Conservation (phyloP, 2,329 filamentous ascomycete genomes). For the Colletotrichum aenigma region DNA sequence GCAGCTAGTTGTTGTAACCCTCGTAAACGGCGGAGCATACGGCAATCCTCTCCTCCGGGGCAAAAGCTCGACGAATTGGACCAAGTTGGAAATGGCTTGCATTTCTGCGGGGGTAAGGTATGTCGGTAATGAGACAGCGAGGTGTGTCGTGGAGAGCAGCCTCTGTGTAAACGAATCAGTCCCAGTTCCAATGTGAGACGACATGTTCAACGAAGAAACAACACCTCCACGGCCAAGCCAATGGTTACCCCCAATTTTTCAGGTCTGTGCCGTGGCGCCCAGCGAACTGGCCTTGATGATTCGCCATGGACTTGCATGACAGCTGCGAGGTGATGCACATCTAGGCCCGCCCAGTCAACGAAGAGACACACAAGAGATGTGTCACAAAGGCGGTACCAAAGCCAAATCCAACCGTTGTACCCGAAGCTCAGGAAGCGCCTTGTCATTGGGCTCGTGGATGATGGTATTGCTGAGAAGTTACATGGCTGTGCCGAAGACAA, state of each 20-base stretch:
- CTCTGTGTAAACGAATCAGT: neutral
- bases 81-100: neutral
- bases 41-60: neutral
- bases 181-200: neutral
- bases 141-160: neutral
- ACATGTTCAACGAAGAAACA: neutral
- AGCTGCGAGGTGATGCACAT: slow-evolving; percentile 20
- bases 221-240: slow-evolving; percentile 33
- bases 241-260: slow-evolving; percentile 40
- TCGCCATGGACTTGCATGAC: neutral
- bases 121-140: neutral
- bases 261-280: slow-evolving; percentile 40
- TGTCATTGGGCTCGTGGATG: neutral
- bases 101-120: neutral
- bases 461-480: neutral
- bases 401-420: slow-evolving; percentile 37
- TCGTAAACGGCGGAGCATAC: neutral
- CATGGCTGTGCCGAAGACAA: neutral
- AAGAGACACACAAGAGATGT: slow-evolving; percentile 36
- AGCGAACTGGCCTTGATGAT: slow-evolving; percentile 32
- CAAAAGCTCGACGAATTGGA: neutral
- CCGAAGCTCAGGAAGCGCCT: slow-evolving; percentile 34
- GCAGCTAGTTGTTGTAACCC: neutral
- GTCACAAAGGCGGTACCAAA: slow-evolving; percentile 34
- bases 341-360: slow-evolving; percentile 31